These are phyloP conservation scores for Cylindrotheca closterium DNA, from an alignment of 108 stramenopile species.

Conservation along the genomic window DNA sequence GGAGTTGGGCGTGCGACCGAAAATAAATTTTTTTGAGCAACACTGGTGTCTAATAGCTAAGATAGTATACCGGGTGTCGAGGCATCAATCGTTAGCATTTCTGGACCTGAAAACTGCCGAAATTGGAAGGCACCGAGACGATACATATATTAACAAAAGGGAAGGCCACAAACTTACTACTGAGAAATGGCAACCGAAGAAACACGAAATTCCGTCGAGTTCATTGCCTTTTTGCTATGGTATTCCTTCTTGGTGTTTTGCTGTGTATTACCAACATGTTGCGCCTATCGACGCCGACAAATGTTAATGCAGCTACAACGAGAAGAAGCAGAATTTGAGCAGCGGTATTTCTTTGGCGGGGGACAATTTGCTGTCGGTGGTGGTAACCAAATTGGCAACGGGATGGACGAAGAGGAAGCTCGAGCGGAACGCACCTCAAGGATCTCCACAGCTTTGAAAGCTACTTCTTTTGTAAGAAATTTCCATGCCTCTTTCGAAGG, in stretches of 20 bases:
- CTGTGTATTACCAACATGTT: conserved; percentile 70
- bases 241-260: conserved; percentile 67
- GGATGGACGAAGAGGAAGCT: conserved; percentile 1
- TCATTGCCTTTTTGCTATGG: conserved; percentile 69
- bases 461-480: conserved; percentile 34
- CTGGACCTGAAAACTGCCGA: too few species aligned
- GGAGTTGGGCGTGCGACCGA: too few species aligned
- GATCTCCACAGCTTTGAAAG: conserved; percentile 24
- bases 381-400: background rate
- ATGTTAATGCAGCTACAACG: conserved; percentile 6
- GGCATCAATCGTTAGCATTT: too few species aligned
- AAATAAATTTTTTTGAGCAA: too few species aligned
- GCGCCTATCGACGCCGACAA: conserved; percentile 57
- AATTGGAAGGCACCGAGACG: too few species aligned
- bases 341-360: background rate
- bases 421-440: conserved; percentile 14
- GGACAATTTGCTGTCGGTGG: background rate
- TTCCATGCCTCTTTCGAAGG: background rate
- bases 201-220: conserved; percentile 45
- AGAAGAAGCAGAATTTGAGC: conserved; percentile 13
- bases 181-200: too few species aligned
- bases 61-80: too few species aligned
- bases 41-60: too few species aligned
- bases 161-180: too few species aligned
- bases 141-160: too few species aligned